A percentile compares a stretch with the other conserved stretches of the same genome.
Conservation (phyloP, 2,329 filamentous ascomycete genomes). For the Pseudocercospora pini-densiflorae region DNA sequence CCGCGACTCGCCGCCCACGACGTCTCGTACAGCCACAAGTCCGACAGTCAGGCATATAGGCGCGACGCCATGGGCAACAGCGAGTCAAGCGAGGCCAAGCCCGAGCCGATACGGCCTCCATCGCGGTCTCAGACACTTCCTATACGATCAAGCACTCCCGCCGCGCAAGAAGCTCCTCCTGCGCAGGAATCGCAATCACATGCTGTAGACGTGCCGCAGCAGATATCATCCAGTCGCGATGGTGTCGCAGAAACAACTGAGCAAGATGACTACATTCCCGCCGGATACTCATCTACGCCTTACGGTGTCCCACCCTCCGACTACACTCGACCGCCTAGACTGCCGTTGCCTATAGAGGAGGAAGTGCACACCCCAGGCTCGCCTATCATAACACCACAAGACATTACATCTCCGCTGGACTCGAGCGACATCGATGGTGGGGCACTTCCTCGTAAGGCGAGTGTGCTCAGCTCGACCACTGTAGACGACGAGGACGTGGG, state of each 20-base stretch:
- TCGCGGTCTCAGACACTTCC: constrained; percentile 34
- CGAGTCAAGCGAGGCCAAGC: constrained; percentile 26
- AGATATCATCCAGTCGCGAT: constrained; percentile 18
- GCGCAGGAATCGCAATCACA: constrained; percentile 30
- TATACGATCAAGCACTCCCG: constrained; percentile 19
- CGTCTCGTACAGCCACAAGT: constrained; percentile 23
- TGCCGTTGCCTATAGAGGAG: constrained; percentile 93
- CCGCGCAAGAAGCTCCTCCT: constrained; percentile 20
- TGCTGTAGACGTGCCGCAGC: constrained; percentile 45
- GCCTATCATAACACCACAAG: constrained; percentile 77
- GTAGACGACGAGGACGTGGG: constrained; percentile 74
- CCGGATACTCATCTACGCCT: constrained; percentile 33
- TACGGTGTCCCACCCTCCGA: constrained; percentile 47
- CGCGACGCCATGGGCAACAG: constrained; percentile 31
- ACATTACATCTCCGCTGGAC: constrained; percentile 57
- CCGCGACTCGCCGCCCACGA: constrained; percentile 24
- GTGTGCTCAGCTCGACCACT: constrained; percentile 60
- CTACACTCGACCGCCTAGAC: constrained; percentile 75
- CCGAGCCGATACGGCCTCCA: constrained; percentile 21
- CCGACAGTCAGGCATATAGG: constrained; percentile 11
- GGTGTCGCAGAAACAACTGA: constrained; percentile 20
- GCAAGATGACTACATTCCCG: constrained; percentile 30
- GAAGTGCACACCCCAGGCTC: constrained; percentile 88
- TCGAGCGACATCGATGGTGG: constrained; percentile 51
- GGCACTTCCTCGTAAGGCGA: constrained; percentile 58